Percentiles rank a stretch among this genome's conserved stretches.
Evolutionary conservation across 2,329 filamentous ascomycete species (phyloP).

Genomic region (Verticillium alfalfae): DNA sequence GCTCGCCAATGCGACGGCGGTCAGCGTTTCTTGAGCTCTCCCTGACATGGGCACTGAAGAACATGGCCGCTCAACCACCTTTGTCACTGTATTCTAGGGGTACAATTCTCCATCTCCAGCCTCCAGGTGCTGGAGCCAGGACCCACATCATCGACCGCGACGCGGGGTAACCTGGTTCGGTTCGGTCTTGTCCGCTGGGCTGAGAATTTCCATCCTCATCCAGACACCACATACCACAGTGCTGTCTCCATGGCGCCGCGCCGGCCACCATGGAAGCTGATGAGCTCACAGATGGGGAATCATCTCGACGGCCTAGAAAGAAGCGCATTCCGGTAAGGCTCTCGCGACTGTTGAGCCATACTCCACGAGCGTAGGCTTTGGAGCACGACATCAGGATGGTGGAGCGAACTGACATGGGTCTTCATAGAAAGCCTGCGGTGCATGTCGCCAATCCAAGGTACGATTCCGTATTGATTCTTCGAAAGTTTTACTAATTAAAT

Average conservation of each 20-base stretch:
- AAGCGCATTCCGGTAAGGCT: not conserved
- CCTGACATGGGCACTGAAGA: too few species aligned
- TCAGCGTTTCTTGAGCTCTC: too few species aligned
- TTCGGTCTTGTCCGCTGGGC: not conserved
- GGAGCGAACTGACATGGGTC: too few species aligned
- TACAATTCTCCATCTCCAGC: not conserved
- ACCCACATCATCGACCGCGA: not conserved
- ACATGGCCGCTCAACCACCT: too few species aligned
- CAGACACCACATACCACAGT: not conserved
- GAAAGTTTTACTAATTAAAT: not conserved
- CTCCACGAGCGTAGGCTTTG: too few species aligned
- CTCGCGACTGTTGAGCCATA: too few species aligned
- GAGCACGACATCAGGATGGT: not conserved
- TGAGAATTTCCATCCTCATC: not conserved
- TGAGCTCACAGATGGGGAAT: not conserved
- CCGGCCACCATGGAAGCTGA: not conserved
- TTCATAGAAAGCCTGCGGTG: constrained; percentile 16
- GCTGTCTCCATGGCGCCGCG: not conserved
- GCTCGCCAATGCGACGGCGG: too few species aligned
- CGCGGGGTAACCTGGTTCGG: not conserved
- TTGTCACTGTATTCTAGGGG: not conserved
- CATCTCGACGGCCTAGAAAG: not conserved
- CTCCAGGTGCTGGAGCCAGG: not conserved
- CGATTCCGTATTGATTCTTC: not conserved
- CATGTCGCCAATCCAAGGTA: constrained; percentile 20